Percentiles rank a stretch among this genome's conserved stretches.
Evolutionary conservation across 1,284 basidiomycete genomes (phyloP).

Genomic region (Malassezia sympodialis): DNA sequence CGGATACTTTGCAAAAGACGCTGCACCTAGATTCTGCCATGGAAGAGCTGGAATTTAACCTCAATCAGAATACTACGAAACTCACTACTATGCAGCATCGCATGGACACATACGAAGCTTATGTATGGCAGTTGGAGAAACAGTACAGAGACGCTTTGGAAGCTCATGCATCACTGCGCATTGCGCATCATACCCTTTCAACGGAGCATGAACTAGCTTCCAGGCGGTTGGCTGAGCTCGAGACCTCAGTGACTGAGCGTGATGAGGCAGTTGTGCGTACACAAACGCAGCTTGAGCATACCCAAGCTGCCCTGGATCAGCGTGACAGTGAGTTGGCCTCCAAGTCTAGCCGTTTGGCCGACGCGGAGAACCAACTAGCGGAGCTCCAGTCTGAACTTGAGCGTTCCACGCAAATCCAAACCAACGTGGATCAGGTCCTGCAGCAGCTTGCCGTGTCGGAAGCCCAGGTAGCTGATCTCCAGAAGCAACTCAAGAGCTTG

Average conservation of each 20-base stretch:
- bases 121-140: not conserved
- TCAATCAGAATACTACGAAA: not conserved
- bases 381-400: slow-evolving; percentile 13
- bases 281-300: not conserved
- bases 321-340: not conserved
- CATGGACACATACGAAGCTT: not conserved
- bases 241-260: not conserved
- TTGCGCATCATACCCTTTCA: not conserved
- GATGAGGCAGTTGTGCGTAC: not conserved
- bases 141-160: not conserved
- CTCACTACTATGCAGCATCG: not conserved
- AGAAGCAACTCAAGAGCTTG: slow-evolving; percentile 3
- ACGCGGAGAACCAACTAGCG: slow-evolving; percentile 8
- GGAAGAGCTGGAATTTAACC: not conserved
- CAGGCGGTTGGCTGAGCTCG: not conserved
- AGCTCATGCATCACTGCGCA: not conserved
- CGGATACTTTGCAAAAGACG: not conserved
- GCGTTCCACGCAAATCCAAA: slow-evolving; percentile 13
- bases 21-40: not conserved
- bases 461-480: not conserved
- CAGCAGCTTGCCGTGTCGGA: slow-evolving; percentile 3
- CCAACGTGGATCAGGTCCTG: slow-evolving; percentile 1
- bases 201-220: not conserved
- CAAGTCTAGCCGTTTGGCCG: not conserved
- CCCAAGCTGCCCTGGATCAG: not conserved